Conservation (phyloP, 176 grass and related monocot genomes). For the Cenchrus purpureus region DNA sequence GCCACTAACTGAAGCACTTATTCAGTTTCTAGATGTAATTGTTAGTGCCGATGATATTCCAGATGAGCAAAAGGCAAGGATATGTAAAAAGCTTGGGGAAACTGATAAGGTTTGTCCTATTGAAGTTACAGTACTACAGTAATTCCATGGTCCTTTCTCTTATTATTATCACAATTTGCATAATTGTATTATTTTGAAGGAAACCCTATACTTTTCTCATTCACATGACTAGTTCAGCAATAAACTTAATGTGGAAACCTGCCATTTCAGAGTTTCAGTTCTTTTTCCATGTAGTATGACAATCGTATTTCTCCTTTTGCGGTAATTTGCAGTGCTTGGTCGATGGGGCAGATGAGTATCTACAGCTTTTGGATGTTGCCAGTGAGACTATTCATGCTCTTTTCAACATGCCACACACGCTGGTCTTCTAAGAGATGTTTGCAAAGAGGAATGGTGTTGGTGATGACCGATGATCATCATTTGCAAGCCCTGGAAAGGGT, state of each 20-base stretch:
- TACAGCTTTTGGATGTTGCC: constrained; percentile 85
- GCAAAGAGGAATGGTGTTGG: neutral
- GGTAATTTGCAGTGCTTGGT: constrained; percentile 75
- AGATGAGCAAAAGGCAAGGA: constrained; percentile 91
- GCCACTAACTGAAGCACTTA: constrained; percentile 40
- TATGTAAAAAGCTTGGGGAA: constrained; percentile 95
- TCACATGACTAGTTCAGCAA: neutral
- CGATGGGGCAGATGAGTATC: constrained; percentile 93
- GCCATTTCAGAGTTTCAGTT: neutral
- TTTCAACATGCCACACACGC: constrained; percentile 79
- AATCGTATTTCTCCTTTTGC: neutral
- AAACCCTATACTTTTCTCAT: constrained; percentile 12
- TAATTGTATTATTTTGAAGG: neutral
- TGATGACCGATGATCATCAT: neutral
- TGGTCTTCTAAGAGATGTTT: constrained; percentile 47
- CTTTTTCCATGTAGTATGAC: neutral
- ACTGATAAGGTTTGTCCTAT: constrained; percentile 84
- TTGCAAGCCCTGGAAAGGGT: neutral
- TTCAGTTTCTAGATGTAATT: constrained; percentile 87
- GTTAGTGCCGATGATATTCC: constrained; percentile 74
- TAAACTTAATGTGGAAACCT: neutral
- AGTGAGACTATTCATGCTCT: constrained; percentile 75
- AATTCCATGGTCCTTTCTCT: neutral
- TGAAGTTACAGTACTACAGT: neutral
- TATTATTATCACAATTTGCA: neutral